These are phyloP conservation scores for Debaryomyces robertsiae DNA, from an alignment of 1,139 yeast genomes.

Conservation along the genomic window DNA sequence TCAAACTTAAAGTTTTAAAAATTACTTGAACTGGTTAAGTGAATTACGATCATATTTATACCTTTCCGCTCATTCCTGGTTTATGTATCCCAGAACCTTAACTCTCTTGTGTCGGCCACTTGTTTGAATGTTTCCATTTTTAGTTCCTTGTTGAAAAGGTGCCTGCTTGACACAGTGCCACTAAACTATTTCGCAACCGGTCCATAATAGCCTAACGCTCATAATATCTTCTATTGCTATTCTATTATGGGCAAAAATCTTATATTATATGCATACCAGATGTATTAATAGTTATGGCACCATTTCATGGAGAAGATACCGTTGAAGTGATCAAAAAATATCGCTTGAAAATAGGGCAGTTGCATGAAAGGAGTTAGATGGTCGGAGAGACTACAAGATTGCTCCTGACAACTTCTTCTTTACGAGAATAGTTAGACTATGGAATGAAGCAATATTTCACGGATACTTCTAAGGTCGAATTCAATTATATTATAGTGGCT, in stretches of 20 bases:
- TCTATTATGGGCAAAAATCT: not conserved
- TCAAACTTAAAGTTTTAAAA: not conserved
- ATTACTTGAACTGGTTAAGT: not conserved
- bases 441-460: no score
- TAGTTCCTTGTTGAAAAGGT: conserved; percentile 5
- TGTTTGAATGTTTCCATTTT: conserved; percentile 4
- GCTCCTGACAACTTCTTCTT: no score
- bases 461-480: no score
- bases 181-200: conserved; percentile 8
- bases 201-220: conserved; percentile 1
- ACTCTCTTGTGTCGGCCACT: not conserved
- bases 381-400: no score
- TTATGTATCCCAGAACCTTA: not conserved
- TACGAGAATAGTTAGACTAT: no score
- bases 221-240: conserved; percentile 1
- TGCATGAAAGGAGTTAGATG: no score
- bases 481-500: no score
- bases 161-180: not conserved
- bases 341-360: no score
- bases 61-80: not conserved
- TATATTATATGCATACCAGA: no score
- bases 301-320: no score
- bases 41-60: conserved; percentile 6
- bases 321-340: no score
- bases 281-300: no score